Percentiles rank a stretch among this genome's conserved stretches.
These are phyloP conservation scores for Daldinia grandis DNA, from an alignment of 495 filamentous ascomycete species.

Conservation along the genomic window DNA sequence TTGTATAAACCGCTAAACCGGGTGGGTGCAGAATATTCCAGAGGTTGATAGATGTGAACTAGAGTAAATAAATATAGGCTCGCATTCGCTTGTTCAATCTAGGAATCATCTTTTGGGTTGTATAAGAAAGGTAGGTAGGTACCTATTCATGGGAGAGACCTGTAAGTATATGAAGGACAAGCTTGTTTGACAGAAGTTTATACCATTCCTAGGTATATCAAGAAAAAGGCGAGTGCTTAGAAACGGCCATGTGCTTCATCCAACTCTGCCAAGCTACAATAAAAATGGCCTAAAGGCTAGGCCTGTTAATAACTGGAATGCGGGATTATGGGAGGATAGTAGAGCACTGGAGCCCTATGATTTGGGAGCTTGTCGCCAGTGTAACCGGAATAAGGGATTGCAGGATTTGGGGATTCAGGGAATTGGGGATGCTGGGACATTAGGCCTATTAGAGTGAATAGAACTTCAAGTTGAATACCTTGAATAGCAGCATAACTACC, in stretches of 20 bases:
- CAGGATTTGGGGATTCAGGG: slow-evolving; percentile 42
- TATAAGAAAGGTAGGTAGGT: background rate
- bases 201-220: slow-evolving; percentile 1
- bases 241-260: slow-evolving; percentile 21
- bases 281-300: slow-evolving; percentile 16
- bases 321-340: slow-evolving; percentile 38
- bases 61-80: background rate
- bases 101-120: background rate
- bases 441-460: slow-evolving; percentile 20
- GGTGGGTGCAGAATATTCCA: background rate
- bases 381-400: slow-evolving; percentile 37
- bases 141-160: slow-evolving; percentile 4
- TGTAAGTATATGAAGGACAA: slow-evolving; percentile 14
- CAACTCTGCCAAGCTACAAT: background rate
- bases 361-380: slow-evolving; percentile 14
- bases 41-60: background rate
- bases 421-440: slow-evolving; percentile 18
- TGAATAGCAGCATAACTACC: slow-evolving; percentile 25
- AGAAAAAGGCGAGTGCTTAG: slow-evolving; percentile 1
- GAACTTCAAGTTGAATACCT: background rate
- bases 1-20: background rate
- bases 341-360: background rate
- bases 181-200: background rate
- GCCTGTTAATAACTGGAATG: slow-evolving; percentile 27
- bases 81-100: background rate